Conservation (phyloP, 768 basidiomycete species). For the Lactarius akahatsu region DNA sequence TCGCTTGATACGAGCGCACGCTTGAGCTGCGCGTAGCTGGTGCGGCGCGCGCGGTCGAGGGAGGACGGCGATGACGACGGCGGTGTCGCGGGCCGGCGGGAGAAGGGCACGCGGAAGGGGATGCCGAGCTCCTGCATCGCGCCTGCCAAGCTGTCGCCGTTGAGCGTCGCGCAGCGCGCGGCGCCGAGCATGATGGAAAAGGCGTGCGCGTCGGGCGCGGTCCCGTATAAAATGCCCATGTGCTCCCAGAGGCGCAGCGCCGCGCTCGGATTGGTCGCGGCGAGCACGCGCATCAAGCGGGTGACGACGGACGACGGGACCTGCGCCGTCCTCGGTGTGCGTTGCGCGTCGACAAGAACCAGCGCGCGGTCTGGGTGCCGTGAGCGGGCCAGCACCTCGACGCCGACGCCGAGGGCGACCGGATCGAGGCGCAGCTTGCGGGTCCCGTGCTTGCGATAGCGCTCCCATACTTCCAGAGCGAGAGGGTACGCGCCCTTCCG, state of each 20-base stretch:
- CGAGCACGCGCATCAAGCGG: slow-evolving; percentile 49
- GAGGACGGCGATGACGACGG: background rate
- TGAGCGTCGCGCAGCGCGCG: slow-evolving; percentile 51
- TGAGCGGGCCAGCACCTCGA: slow-evolving; percentile 48
- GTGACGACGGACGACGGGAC: slow-evolving; percentile 29
- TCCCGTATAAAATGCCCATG: slow-evolving; percentile 56
- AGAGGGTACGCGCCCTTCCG: slow-evolving; percentile 40
- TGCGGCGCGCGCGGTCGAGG: slow-evolving; percentile 29
- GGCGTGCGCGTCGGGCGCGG: slow-evolving; percentile 53
- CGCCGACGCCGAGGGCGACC: slow-evolving; percentile 48
- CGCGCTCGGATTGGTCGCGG: slow-evolving; percentile 52
- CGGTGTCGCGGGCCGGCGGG: slow-evolving; percentile 1
- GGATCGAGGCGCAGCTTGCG: slow-evolving; percentile 42
- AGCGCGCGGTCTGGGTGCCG: slow-evolving; percentile 50
- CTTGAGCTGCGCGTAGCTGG: slow-evolving; percentile 33
- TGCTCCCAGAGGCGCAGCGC: slow-evolving; percentile 70
- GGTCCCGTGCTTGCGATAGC: slow-evolving; percentile 9
- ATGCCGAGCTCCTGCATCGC: slow-evolving; percentile 48
- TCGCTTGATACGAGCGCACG: slow-evolving; percentile 33
- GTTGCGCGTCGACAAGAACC: slow-evolving; percentile 42
- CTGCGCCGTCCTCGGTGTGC: background rate
- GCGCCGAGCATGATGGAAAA: slow-evolving; percentile 62
- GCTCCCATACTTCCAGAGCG: slow-evolving; percentile 40
- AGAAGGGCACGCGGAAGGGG: slow-evolving; percentile 36
- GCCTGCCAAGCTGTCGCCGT: slow-evolving; percentile 53